Evolutionary conservation across 208 protist genomes (phyloP).

Genomic region (Acanthamoeba culbertsoni): DNA sequence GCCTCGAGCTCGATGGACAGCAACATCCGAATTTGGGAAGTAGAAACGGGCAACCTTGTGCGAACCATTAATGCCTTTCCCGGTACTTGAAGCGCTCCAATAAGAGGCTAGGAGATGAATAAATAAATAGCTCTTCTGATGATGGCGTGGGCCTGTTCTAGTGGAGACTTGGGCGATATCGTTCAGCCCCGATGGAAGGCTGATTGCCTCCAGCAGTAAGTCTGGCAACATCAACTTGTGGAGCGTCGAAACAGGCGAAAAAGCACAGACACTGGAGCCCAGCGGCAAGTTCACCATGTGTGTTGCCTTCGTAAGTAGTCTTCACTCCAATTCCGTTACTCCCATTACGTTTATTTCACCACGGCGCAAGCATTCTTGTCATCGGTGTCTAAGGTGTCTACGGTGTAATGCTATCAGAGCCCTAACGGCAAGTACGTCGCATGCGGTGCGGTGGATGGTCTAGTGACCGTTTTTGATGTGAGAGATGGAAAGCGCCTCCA

Average conservation of each 20-base stretch:
- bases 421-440: constrained; percentile 35
- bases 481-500: constrained; percentile 24
- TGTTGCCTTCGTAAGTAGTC: constrained; percentile 6
- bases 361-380: too few relatives aligned
- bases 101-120: background rate
- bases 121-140: background rate
- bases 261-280: constrained; percentile 31
- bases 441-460: constrained; percentile 10
- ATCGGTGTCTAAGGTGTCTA: too few relatives aligned
- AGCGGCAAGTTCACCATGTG: constrained; percentile 50
- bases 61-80: constrained; percentile 38
- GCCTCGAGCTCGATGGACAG: constrained; percentile 34
- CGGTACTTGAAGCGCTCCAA: background rate
- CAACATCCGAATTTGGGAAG: constrained; percentile 41
- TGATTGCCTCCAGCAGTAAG: constrained; percentile 42
- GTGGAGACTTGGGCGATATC: constrained; percentile 57
- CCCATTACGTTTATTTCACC: too few relatives aligned
- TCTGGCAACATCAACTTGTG: constrained; percentile 54
- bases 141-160: background rate
- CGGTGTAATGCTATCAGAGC: too few relatives aligned
- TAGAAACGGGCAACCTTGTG: background rate
- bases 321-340: too few relatives aligned
- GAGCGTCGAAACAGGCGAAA: constrained; percentile 49
- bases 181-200: constrained; percentile 36
- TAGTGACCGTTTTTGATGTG: constrained; percentile 25